Percentiles rank a stretch among this genome's conserved stretches.
Evolutionary conservation across 495 filamentous ascomycete genomes (phyloP).

Genomic region (Annulohypoxylon stygium): DNA sequence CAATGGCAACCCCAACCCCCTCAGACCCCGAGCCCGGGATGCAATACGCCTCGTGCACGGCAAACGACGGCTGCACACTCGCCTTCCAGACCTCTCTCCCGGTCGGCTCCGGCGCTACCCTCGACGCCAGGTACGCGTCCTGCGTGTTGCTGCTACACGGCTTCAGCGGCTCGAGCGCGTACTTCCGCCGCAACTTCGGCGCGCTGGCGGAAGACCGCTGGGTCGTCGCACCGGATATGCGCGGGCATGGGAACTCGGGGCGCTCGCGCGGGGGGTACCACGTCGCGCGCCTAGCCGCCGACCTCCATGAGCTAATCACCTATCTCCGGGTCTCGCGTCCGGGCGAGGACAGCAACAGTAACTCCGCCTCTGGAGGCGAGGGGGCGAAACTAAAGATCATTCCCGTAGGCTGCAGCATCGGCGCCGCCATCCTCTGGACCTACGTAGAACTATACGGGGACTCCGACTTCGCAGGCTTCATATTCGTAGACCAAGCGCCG

Average conservation of each 20-base stretch:
- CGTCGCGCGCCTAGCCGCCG: conserved; percentile 59
- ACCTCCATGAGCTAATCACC: conserved; percentile 54
- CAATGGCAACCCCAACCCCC: background rate
- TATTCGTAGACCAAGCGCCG: conserved; percentile 64
- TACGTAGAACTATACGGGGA: conserved; percentile 61
- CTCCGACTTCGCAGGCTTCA: conserved; percentile 50
- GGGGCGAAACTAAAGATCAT: conserved; percentile 33
- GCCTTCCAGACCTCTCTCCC: conserved; percentile 52
- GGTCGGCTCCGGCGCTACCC: background rate
- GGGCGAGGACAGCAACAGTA: background rate
- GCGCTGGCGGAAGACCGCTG: conserved; percentile 46
- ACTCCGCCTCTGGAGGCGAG: background rate
- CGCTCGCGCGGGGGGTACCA: conserved; percentile 58
- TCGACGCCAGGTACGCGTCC: conserved; percentile 11
- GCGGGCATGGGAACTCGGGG: conserved; percentile 58
- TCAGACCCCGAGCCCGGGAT: conserved; percentile 34
- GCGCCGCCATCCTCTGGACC: conserved; percentile 61
- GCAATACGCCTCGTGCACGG: conserved; percentile 44
- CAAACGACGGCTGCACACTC: conserved; percentile 53
- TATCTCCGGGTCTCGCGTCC: conserved; percentile 34
- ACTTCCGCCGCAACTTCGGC: conserved; percentile 58
- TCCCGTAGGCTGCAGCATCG: conserved; percentile 60
- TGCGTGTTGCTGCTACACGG: conserved; percentile 59
- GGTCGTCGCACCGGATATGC: conserved; percentile 60
- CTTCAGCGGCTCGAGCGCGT: conserved; percentile 60